Evolutionary conservation across 805 yeast genomes (phyloP), one percentile per base, ranked within the genome.

Genomic region (Suhomyces sp.): DNA sequence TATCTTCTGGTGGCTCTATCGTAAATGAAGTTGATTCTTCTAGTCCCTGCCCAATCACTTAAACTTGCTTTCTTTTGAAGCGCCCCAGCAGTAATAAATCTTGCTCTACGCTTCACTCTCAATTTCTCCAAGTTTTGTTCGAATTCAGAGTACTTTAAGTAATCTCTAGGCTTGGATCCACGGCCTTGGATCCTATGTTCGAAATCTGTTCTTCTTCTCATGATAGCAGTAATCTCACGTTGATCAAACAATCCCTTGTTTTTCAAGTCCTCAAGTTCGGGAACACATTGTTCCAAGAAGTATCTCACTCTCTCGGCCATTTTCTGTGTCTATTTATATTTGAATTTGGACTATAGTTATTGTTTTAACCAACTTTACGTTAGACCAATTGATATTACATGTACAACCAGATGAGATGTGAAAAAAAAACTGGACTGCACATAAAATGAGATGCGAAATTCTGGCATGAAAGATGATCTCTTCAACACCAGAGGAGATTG

Each of bases 191-290:
- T 76, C 38, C 95, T 66, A 58, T 93, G 96, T 62, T 93, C 99
- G 51, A 88, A 93, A 61, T 90, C 97, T 0, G 97, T 91, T 65
- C 98, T 76, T 54, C 88, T 77, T 63, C 93, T 81, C 88, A 91
- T 87, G 35, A 93, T 83, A 68, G 75, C 72, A 25, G 82, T 79
- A 46, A 88, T 79, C 61, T 93, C 98, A 47, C 76, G 76, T 48
- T 84, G 84, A 26, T 79, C 82, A 58, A 93, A 93, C 4, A 93
- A 69, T 3, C 88, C 88, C 51, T 86, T 83, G 38, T 76, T 76
- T 40, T 82, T 79, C 21, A 93, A 74, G 51, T 91, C 98, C 51
- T 90, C 91, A 36, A 93, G 72, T 60, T 93, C 99, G 0, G 96
- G 95, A 53, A 90, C 88, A 4, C 88, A 76, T 66, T 72, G 79